A percentile compares a stretch with the other conserved stretches of the same genome.
These are phyloP conservation scores for Cryphonectria nitschkei DNA, from an alignment of 2,329 filamentous ascomycete species.

Conservation along the genomic window DNA sequence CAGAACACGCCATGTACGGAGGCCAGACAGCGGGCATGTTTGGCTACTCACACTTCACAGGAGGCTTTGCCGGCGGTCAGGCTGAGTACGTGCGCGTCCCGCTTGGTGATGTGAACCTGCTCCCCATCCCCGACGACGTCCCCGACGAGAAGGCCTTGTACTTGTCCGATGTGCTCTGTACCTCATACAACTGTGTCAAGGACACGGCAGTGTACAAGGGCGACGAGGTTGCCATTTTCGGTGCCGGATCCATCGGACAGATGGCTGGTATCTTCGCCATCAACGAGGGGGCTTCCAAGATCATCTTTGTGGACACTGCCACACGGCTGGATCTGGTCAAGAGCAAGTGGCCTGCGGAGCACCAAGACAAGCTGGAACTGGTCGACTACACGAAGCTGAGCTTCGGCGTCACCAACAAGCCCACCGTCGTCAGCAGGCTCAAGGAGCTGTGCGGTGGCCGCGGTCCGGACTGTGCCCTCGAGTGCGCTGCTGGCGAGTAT, in stretches of 20 bases:
- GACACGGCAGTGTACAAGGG: slow-evolving; percentile 80
- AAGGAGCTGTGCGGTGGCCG: slow-evolving; percentile 74
- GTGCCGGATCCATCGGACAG: slow-evolving; percentile 85
- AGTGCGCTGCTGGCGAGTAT: slow-evolving; percentile 67
- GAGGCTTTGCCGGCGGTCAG: slow-evolving; percentile 86
- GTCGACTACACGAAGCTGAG: slow-evolving; percentile 68
- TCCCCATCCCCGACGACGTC: slow-evolving; percentile 76
- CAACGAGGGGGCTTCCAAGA: slow-evolving; percentile 71
- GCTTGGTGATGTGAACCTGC: slow-evolving; percentile 77
- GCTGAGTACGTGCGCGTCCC: slow-evolving; percentile 86
- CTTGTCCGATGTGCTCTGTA: slow-evolving; percentile 79
- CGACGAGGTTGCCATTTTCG: slow-evolving; percentile 81
- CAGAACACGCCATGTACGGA: slow-evolving; percentile 77
- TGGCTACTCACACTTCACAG: slow-evolving; percentile 78
- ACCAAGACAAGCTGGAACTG: slow-evolving; percentile 61
- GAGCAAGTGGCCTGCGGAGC: slow-evolving; percentile 56
- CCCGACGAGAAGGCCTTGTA: slow-evolving; percentile 85
- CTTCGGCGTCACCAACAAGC: slow-evolving; percentile 58
- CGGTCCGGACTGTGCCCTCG: slow-evolving; percentile 75
- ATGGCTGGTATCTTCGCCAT: slow-evolving; percentile 79
- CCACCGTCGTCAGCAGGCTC: slow-evolving; percentile 70
- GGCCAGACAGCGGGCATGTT: slow-evolving; percentile 75
- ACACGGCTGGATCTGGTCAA: slow-evolving; percentile 71
- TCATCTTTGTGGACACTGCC: slow-evolving; percentile 80
- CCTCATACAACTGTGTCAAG: slow-evolving; percentile 80